These are phyloP conservation scores for Chlorophyllum brunneum DNA, from an alignment of 768 basidiomycete species.

Conservation along the genomic window DNA sequence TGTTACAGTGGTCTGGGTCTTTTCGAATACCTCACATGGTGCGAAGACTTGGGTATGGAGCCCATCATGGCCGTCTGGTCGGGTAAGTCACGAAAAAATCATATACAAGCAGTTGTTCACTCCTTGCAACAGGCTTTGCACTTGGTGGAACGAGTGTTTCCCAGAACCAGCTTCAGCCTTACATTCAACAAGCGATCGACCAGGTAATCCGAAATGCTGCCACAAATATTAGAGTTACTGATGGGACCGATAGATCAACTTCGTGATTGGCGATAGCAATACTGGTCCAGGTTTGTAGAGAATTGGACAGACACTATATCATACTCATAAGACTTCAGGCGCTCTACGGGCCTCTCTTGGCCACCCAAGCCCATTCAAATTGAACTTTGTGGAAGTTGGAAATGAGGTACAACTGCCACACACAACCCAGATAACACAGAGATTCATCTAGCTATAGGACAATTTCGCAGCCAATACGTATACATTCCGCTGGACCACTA, in stretches of 20 bases:
- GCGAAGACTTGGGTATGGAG: slow-evolving; percentile 57
- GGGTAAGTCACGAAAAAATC: slow-evolving; percentile 23
- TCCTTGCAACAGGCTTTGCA: slow-evolving; percentile 37
- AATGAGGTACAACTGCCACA: slow-evolving; percentile 46
- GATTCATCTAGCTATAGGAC: slow-evolving; percentile 17
- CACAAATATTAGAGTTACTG: neutral
- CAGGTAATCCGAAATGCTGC: slow-evolving; percentile 32
- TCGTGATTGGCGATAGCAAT: slow-evolving; percentile 50
- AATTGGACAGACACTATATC: neutral
- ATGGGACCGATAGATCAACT: slow-evolving; percentile 43
- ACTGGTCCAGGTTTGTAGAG: slow-evolving; percentile 29
- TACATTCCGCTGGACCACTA: slow-evolving; percentile 47
- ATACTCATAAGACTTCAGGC: slow-evolving; percentile 22
- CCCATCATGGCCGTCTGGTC: slow-evolving; percentile 66
- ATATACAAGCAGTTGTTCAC: neutral
- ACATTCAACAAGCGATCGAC: slow-evolving; percentile 54
- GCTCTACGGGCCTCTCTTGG: slow-evolving; percentile 52
- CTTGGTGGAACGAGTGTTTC: slow-evolving; percentile 43
- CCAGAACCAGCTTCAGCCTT: slow-evolving; percentile 41
- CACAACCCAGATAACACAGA: neutral
- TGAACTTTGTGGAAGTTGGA: slow-evolving; percentile 50
- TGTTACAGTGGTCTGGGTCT: slow-evolving; percentile 48
- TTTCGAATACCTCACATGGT: slow-evolving; percentile 53
- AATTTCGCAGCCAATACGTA: slow-evolving; percentile 36
- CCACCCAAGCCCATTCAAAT: slow-evolving; percentile 46